Evolutionary conservation across 768 basidiomycete species (phyloP).

Genomic region (Porphyrellus cyaneotinctus): DNA sequence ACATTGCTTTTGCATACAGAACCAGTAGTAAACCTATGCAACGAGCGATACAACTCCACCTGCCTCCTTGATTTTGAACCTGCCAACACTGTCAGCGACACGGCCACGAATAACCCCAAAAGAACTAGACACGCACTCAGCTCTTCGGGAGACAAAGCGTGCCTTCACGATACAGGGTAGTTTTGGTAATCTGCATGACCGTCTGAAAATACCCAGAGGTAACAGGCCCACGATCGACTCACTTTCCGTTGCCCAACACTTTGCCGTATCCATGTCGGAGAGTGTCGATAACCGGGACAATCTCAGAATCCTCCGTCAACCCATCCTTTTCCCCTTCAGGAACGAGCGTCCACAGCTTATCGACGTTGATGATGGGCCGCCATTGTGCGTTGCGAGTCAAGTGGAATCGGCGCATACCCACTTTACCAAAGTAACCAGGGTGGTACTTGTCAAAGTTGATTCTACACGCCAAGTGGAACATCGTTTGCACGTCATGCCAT

Average conservation of each 20-base stretch:
- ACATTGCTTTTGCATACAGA: too few relatives aligned
- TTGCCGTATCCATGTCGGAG: conserved; percentile 83
- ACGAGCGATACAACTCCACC: conserved; percentile 92
- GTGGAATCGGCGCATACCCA: conserved; percentile 99
- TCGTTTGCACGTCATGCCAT: background rate
- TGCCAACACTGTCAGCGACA: conserved; percentile 23
- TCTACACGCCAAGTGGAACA: conserved; percentile 35
- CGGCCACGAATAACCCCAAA: conserved; percentile 16
- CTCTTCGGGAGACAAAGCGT: conserved; percentile 85
- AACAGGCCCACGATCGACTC: conserved; percentile 30
- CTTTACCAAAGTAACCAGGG: conserved; percentile 99
- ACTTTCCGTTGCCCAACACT: conserved; percentile 92
- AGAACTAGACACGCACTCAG: conserved; percentile 53
- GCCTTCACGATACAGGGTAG: conserved; percentile 98
- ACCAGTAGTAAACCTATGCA: conserved; percentile 73
- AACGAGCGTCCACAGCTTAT: conserved; percentile 93
- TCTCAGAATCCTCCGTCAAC: conserved; percentile 64
- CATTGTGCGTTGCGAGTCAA: conserved; percentile 85
- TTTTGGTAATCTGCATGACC: conserved; percentile 62
- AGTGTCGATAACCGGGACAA: conserved; percentile 95
- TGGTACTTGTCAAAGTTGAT: conserved; percentile 99
- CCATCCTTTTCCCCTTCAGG: conserved; percentile 80
- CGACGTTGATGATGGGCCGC: conserved; percentile 97
- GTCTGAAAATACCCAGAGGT: background rate
- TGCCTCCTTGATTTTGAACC: conserved; percentile 84